Percentiles rank a stretch among this genome's conserved stretches.
These are phyloP conservation scores for Fagopyrum esculentum DNA, from an alignment of 148 eudicot genomes.

Conservation along the genomic window DNA sequence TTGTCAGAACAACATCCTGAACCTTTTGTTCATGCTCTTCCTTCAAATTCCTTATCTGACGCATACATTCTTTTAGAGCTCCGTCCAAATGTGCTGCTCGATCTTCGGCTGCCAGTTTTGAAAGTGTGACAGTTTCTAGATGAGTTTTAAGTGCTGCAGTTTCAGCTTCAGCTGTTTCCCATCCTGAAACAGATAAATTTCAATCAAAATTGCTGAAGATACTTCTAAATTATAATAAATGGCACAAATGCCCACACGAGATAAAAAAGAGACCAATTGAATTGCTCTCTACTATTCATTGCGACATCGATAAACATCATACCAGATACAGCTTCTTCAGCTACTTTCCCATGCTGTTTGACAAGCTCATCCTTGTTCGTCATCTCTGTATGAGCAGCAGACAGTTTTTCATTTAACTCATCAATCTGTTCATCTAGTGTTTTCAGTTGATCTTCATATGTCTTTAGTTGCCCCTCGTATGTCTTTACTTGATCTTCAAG, in stretches of 20 bases:
- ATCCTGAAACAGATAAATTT: slow-evolving; percentile 40
- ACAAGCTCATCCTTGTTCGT: slow-evolving; percentile 70
- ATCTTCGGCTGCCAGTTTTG: slow-evolving; percentile 84
- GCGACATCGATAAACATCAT: background rate
- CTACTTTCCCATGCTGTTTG: slow-evolving; percentile 91
- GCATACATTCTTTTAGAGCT: slow-evolving; percentile 94
- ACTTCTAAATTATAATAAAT: background rate
- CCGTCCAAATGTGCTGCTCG: slow-evolving; percentile 81
- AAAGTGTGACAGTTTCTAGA: slow-evolving; percentile 73
- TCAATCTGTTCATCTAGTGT: slow-evolving; percentile 55
- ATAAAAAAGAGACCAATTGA: background rate
- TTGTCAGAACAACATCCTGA: slow-evolving; percentile 53
- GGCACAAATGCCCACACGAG: background rate
- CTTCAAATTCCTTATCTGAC: slow-evolving; percentile 77
- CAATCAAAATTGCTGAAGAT: background rate
- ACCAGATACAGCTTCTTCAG: slow-evolving; percentile 99
- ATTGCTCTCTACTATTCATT: background rate
- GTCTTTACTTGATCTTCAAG: slow-evolving; percentile 39
- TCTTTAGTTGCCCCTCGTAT: slow-evolving; percentile 25
- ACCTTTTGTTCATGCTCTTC: slow-evolving; percentile 79
- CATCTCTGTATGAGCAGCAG: slow-evolving; percentile 66
- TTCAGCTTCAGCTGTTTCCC: slow-evolving; percentile 98
- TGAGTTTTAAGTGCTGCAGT: slow-evolving; percentile 71
- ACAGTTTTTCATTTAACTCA: slow-evolving; percentile 61
- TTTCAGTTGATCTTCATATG: slow-evolving; percentile 43